These are phyloP conservation scores for Hypoxylon fuscum DNA, from an alignment of 495 filamentous ascomycete genomes.

Conservation along the genomic window DNA sequence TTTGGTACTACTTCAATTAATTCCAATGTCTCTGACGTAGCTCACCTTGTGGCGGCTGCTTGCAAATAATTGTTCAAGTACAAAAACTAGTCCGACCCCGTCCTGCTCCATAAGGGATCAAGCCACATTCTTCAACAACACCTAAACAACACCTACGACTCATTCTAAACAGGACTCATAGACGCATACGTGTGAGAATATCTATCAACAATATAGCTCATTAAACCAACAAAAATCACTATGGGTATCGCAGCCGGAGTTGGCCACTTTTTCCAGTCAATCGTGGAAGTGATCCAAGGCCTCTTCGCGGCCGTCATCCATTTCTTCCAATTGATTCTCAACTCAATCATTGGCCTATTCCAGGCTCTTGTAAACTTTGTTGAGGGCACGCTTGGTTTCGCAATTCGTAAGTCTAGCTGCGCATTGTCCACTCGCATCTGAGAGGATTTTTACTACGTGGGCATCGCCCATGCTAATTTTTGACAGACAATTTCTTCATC, in stretches of 20 bases:
- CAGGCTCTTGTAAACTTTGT: constrained; percentile 40
- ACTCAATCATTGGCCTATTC: constrained; percentile 46
- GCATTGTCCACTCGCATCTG: not conserved
- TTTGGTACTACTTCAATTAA: constrained; percentile 1
- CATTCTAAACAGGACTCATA: not conserved
- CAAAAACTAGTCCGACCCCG: constrained; percentile 2
- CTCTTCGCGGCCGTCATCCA: constrained; percentile 33
- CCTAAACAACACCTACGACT: not conserved
- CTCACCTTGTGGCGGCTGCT: constrained; percentile 2
- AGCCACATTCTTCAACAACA: constrained; percentile 4
- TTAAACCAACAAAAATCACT: constrained; percentile 4
- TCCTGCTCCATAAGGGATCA: not conserved
- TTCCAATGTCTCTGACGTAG: constrained; percentile 23
- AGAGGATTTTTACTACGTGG: too few species aligned
- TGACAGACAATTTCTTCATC: constrained; percentile 59
- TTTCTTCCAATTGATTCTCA: constrained; percentile 48
- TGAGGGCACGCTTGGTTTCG: constrained; percentile 52
- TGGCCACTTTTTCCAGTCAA: constrained; percentile 44
- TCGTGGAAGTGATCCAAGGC: constrained; percentile 47
- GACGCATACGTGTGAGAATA: too few species aligned
- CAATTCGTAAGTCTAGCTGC: constrained; percentile 47
- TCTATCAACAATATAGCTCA: not conserved
- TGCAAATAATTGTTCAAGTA: not conserved
- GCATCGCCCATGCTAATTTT: constrained; percentile 2
- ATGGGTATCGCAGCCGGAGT: constrained; percentile 50